Evolutionary conservation across 495 filamentous ascomycete species (phyloP).

Genomic region (Umbilicaria muhlenbergii): DNA sequence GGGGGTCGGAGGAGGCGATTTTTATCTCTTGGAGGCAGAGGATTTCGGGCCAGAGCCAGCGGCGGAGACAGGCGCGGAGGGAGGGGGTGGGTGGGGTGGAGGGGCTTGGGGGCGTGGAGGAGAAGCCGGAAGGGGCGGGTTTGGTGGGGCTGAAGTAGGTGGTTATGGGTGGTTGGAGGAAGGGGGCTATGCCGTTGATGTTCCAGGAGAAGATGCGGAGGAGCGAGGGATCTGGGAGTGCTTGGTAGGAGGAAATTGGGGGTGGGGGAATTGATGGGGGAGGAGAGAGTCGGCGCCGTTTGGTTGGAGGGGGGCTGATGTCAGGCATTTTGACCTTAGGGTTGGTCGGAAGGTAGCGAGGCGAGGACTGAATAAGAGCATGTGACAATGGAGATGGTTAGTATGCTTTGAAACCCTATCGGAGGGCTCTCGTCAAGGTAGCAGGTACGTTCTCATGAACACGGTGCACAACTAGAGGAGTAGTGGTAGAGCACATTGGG

Average conservation of each 20-base stretch:
- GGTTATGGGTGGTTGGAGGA: conserved; percentile 25
- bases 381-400: too few relatives aligned
- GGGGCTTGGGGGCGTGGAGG: too few relatives aligned
- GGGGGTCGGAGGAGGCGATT: conserved; percentile 21
- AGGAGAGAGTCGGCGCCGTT: conserved; percentile 10
- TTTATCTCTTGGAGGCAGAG: conserved; percentile 39
- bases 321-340: background rate
- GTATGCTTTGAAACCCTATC: too few relatives aligned
- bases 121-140: background rate
- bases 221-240: background rate
- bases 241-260: background rate
- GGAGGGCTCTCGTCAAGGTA: too few relatives aligned
- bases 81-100: conserved; percentile 8
- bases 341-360: too few relatives aligned
- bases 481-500: too few relatives aligned
- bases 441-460: too few relatives aligned
- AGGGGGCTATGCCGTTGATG: conserved; percentile 32
- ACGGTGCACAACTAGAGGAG: too few relatives aligned
- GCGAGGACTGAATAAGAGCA: too few relatives aligned
- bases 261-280: background rate
- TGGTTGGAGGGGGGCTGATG: conserved; percentile 16
- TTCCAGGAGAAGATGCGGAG: conserved; percentile 33
- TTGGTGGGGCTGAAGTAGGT: conserved; percentile 21
- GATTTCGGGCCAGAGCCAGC: conserved; percentile 30
- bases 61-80: conserved; percentile 26